Conservation (phyloP, 2,329 filamentous ascomycete genomes). For the Orbilia oligospora region DNA sequence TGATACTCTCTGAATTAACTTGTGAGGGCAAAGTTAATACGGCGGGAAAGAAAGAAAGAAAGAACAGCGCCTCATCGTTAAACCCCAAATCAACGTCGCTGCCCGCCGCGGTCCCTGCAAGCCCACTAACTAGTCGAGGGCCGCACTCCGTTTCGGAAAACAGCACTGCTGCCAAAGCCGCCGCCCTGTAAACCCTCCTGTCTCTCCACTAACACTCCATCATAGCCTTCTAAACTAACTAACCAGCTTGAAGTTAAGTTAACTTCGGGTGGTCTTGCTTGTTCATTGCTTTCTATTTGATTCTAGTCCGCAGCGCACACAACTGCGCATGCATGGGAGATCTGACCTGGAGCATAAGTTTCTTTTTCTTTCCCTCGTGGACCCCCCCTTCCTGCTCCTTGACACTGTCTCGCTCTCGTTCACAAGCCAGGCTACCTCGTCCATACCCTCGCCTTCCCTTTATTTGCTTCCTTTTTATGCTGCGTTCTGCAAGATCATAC, state of each 20-base stretch:
- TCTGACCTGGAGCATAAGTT: slow-evolving; percentile 22
- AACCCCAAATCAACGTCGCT: slow-evolving; percentile 38
- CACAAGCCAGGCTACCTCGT: slow-evolving; percentile 61
- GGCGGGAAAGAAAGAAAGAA: too few species aligned
- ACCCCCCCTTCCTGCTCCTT: slow-evolving; percentile 47
- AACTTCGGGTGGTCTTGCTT: slow-evolving; percentile 59
- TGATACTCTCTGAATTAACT: too few species aligned
- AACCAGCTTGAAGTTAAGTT: slow-evolving; percentile 6
- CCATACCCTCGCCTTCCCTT: slow-evolving; percentile 49
- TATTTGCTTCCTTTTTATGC: slow-evolving; percentile 61
- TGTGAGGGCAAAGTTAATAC: too few species aligned
- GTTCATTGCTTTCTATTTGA: slow-evolving; percentile 32
- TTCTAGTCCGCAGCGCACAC: slow-evolving; percentile 3
- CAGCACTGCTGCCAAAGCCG: slow-evolving; percentile 27
- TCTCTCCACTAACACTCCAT: slow-evolving; percentile 49
- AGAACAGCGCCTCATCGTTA: slow-evolving; percentile 45
- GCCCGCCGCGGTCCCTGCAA: slow-evolving; percentile 21
- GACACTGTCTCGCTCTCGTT: slow-evolving; percentile 61
- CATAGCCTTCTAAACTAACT: slow-evolving; percentile 24
- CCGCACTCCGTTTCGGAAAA: slow-evolving; percentile 46
- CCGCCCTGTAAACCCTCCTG: slow-evolving; percentile 60
- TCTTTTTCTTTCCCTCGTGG: slow-evolving; percentile 49
- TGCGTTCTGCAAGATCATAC: slow-evolving; percentile 61
- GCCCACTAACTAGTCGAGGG: slow-evolving; percentile 24
- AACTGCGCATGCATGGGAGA: slow-evolving; percentile 29